These are phyloP conservation scores for Neurospora sp. DNA, from an alignment of 495 filamentous ascomycete genomes.

Conservation along the genomic window DNA sequence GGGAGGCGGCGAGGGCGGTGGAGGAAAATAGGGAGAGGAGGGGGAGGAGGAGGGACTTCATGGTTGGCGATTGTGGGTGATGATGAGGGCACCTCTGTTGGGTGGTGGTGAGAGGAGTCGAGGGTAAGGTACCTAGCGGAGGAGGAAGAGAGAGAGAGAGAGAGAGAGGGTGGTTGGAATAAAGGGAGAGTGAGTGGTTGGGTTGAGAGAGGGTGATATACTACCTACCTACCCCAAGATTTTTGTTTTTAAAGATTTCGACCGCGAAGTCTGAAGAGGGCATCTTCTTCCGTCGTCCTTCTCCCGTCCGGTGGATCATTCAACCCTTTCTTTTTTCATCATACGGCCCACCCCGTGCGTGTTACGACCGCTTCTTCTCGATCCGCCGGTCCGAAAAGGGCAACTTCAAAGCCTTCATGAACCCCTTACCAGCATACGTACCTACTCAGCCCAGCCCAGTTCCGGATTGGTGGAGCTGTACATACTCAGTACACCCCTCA, in stretches of 20 bases:
- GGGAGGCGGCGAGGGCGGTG: constrained; percentile 27
- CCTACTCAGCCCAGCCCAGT: neutral
- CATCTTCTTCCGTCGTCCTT: neutral
- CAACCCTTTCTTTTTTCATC: neutral
- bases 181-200: neutral
- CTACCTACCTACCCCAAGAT: too few relatives aligned
- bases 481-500: neutral
- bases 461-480: neutral
- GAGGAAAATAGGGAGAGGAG: constrained; percentile 10
- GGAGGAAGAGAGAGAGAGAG: neutral
- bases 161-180: neutral
- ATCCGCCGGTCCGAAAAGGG: neutral
- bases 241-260: neutral
- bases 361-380: neutral
- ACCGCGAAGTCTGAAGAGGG: neutral
- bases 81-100: neutral
- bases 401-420: neutral
- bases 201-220: neutral
- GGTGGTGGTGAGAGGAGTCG: neutral
- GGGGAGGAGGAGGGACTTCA: constrained; percentile 7
- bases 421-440: neutral
- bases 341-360: neutral
- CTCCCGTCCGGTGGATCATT: neutral
- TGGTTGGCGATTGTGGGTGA: neutral
- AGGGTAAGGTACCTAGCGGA: neutral